Evolutionary conservation across 140 eudicot genomes (phyloP), one percentile per base, ranked within the genome.

Genomic region (Anethum foeniculum): DNA sequence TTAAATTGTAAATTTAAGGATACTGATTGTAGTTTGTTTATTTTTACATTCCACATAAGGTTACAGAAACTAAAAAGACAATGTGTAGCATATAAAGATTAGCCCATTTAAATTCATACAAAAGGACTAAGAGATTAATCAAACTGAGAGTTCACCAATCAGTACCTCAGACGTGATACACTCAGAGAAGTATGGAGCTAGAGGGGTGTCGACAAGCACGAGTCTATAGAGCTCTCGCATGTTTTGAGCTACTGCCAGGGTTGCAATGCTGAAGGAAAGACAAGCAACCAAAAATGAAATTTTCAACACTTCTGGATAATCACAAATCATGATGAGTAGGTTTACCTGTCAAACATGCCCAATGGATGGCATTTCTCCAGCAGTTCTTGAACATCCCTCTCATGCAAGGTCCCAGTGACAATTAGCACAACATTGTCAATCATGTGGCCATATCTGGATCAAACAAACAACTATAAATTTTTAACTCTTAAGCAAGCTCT

Each of bases 291-390:
- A 44, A 47, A 47, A 5, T 25, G 16, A 13, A 27, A 47, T 12
- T 32, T 32, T 18, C 39, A 4, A 11, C 34, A 25, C 30, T n/a
- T 25, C 15, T 54, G 34, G 2, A 28, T 19, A 77, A 46, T 54
- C 64, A 16, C 32, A 56, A 54, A 36, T 36, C 13, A 48, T 73
- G 64, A 21, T 81, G 52, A 18, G 16, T 52, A 83, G 76, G 30
- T 51, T 75, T 88, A 89, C 97, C 97, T 94, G 86, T 94, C 98
- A 90, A 94, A 94, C 98, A 94, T 94, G 67, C 98, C 98, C 89
- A 94, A 83, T 41, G 98, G 98, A 84, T 94, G 98, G 75, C 98
- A 94, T 89, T 94, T 94, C 90, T 94, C 98, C 71, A 94, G 82
- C 76, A 94, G 85, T 78, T 94, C 98, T 64, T 94, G 98, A 71